Conservation (phyloP, 2,329 filamentous ascomycete genomes). For the Colletotrichum karsti region DNA sequence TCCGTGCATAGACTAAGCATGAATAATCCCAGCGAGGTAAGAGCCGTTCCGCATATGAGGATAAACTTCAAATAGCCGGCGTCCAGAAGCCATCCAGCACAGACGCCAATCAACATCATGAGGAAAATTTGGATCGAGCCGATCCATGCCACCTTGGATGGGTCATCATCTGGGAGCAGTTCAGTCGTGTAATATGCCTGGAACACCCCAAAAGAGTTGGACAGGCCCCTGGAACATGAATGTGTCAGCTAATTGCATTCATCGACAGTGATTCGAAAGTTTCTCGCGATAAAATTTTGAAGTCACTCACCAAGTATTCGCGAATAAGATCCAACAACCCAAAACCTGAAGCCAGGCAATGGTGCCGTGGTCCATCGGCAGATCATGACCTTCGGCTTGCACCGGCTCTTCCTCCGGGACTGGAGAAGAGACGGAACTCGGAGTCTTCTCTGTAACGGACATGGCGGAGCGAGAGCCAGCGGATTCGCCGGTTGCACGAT, state of each 20-base stretch:
- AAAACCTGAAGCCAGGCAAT: conserved; percentile 59
- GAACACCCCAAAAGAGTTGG: conserved; percentile 60
- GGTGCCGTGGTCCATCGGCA: conserved; percentile 34
- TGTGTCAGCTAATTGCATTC: not conserved
- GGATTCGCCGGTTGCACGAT: no score
- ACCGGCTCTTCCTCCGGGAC: not conserved
- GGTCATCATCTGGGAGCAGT: conserved; percentile 2
- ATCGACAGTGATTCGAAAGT: not conserved
- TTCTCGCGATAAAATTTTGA: not conserved
- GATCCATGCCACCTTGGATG: conserved; percentile 49
- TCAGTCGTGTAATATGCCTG: conserved; percentile 59
- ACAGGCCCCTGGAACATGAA: conserved; percentile 42
- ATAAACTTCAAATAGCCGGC: conserved; percentile 52
- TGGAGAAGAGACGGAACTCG: no score
- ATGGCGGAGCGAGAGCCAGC: no score
- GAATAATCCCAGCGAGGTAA: conserved; percentile 57
- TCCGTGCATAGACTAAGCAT: conserved; percentile 43
- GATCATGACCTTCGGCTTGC: not conserved
- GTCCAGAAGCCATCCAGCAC: conserved; percentile 57
- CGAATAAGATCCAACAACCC: conserved; percentile 56
- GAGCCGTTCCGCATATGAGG: conserved; percentile 47
- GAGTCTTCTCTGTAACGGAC: no score
- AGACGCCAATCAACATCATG: conserved; percentile 49
- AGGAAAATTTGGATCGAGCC: conserved; percentile 57
- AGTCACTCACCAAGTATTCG: conserved; percentile 47